Percentiles rank a stretch among this genome's conserved stretches.
phyloP scores from a whole-genome alignment of 208 protist species.

The Trypanosoma vivax region DNA sequence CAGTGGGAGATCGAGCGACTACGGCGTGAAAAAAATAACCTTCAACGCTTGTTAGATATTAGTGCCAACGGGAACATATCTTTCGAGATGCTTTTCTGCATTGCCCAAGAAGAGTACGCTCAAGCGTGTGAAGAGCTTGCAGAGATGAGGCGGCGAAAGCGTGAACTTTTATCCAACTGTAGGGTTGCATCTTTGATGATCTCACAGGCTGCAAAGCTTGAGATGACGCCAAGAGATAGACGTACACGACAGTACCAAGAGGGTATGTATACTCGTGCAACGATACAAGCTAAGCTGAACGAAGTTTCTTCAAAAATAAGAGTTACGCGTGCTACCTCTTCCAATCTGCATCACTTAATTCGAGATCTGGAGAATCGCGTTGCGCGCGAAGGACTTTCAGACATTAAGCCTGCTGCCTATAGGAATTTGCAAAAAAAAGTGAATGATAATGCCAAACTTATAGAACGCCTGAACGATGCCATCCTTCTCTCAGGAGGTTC shows the following conservation, averaged over 20 bases:
- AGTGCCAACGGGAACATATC: background rate
- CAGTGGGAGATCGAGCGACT: conserved; percentile 17
- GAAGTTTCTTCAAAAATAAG: conserved; percentile 31
- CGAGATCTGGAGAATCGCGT: conserved; percentile 38
- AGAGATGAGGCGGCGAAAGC: conserved; percentile 28
- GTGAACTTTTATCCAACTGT: conserved; percentile 42
- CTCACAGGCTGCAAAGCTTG: conserved; percentile 35
- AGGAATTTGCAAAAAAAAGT: conserved; percentile 23
- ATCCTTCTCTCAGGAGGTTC: background rate
- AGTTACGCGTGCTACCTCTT: conserved; percentile 16
- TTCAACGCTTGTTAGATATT: conserved; percentile 20
- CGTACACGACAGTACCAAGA: conserved; percentile 56
- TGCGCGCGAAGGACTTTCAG: conserved; percentile 10
- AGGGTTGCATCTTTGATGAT: conserved; percentile 61
- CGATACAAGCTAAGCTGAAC: conserved; percentile 31
- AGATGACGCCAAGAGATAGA: conserved; percentile 28
- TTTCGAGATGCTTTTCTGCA: conserved; percentile 26
- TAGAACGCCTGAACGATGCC: conserved; percentile 3
- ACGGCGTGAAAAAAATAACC: conserved; percentile 24
- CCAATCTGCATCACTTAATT: conserved; percentile 31
- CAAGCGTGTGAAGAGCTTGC: conserved; percentile 29
- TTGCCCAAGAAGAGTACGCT: conserved; percentile 42
- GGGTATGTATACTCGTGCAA: conserved; percentile 51
- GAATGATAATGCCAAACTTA: conserved; percentile 20
- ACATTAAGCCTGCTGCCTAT: conserved; percentile 54